These are phyloP conservation scores for Babesia ovata DNA, from an alignment of 169 alveolate species.

Conservation along the genomic window DNA sequence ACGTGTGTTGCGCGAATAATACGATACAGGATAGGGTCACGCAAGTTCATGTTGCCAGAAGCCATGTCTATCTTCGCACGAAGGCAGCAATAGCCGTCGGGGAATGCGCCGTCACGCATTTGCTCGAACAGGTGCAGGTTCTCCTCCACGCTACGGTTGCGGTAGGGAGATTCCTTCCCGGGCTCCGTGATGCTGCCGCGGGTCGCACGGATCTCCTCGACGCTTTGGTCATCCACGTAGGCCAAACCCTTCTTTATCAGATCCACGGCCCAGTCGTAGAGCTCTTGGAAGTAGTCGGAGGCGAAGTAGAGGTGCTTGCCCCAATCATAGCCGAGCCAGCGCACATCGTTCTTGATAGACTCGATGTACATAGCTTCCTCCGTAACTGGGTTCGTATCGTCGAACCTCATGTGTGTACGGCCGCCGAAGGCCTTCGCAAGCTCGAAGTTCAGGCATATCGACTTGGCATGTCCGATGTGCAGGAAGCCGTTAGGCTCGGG, in stretches of 20 bases:
- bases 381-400: conserved; percentile 98
- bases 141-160: conserved; percentile 94
- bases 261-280: conserved; percentile 94
- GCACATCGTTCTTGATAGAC: conserved; percentile 87
- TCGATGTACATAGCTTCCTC: conserved; percentile 95
- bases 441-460: conserved; percentile 95
- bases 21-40: conserved; percentile 97
- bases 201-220: conserved; percentile 89
- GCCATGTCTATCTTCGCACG: conserved; percentile 98
- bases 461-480: conserved; percentile 99
- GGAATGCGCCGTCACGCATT: conserved; percentile 94
- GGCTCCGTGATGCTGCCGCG: conserved; percentile 87
- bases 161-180: conserved; percentile 89
- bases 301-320: conserved; percentile 91
- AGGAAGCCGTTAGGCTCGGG: conserved; percentile 99
- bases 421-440: conserved; percentile 92
- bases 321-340: conserved; percentile 97
- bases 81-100: conserved; percentile 93
- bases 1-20: conserved; percentile 91
- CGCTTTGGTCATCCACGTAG: conserved; percentile 94
- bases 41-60: conserved; percentile 95
- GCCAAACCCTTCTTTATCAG: conserved; percentile 96
- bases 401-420: conserved; percentile 94
- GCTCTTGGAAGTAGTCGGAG: conserved; percentile 96
- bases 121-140: conserved; percentile 92